Evolutionary conservation across 139 green algal genomes (phyloP).

Genomic region (Pleodorina starrii): DNA sequence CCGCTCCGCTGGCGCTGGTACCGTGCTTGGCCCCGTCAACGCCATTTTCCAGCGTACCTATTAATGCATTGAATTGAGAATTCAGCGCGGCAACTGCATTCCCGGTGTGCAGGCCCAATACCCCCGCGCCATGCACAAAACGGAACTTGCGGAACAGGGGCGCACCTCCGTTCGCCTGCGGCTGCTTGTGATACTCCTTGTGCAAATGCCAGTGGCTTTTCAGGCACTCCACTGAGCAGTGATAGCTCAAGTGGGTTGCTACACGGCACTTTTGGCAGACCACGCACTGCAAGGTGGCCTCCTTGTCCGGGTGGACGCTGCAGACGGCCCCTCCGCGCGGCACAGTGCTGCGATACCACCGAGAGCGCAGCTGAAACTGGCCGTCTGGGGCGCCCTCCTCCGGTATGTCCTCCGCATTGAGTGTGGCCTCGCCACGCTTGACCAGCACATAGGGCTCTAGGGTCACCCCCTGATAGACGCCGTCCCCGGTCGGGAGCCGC

Average conservation of each 20-base stretch:
- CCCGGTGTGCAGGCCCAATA: not conserved
- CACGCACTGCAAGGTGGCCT: conserved; percentile 93
- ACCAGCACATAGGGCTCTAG: conserved; percentile 93
- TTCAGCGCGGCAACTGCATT: not conserved
- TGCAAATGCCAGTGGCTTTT: conserved; percentile 91
- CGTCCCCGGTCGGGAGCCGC: conserved; percentile 79
- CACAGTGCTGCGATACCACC: conserved; percentile 91
- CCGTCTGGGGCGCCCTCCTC: conserved; percentile 79
- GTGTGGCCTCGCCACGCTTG: conserved; percentile 76
- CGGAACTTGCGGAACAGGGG: not conserved
- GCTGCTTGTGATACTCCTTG: conserved; percentile 88
- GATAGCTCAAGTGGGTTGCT: conserved; percentile 87
- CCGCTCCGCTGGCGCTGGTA: conserved; percentile 74
- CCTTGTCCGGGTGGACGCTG: conserved; percentile 89
- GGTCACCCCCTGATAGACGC: conserved; percentile 80
- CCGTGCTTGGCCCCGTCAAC: conserved; percentile 51
- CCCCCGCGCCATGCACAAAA: conserved; percentile 32
- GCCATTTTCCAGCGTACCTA: conserved; percentile 66
- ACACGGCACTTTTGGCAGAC: conserved; percentile 87
- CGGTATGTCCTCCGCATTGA: conserved; percentile 87
- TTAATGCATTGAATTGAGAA: not conserved
- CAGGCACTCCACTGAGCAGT: conserved; percentile 95
- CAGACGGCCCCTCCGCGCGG: conserved; percentile 85
- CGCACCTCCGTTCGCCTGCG: conserved; percentile 40
- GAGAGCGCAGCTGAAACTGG: conserved; percentile 83